Conservation (phyloP, 2,329 filamentous ascomycete species). For the Penicillium italicum region DNA sequence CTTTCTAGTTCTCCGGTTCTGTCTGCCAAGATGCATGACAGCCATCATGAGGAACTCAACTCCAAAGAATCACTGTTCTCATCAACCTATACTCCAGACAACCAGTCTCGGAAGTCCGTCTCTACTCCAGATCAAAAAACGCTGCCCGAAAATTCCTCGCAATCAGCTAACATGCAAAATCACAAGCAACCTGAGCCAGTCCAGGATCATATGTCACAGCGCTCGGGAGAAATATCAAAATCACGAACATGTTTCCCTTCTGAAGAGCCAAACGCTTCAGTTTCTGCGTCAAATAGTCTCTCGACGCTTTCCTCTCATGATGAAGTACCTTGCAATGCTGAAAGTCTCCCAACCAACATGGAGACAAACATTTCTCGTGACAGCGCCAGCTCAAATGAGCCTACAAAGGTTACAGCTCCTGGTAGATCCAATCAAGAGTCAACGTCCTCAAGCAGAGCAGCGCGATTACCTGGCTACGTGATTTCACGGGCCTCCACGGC, state of each 20-base stretch:
- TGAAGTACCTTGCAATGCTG: slow-evolving; percentile 26
- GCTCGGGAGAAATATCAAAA: slow-evolving; percentile 34
- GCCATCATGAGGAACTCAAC: slow-evolving; percentile 29
- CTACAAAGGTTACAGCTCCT: slow-evolving; percentile 24
- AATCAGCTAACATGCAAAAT: slow-evolving; percentile 22
- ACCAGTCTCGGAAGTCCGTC: slow-evolving; percentile 20
- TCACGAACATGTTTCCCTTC: slow-evolving; percentile 30
- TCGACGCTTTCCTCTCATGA: slow-evolving; percentile 29
- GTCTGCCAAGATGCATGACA: slow-evolving; percentile 29
- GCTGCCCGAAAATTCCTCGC: slow-evolving; percentile 28
- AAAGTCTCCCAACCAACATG: slow-evolving; percentile 28
- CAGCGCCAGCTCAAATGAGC: slow-evolving; percentile 27
- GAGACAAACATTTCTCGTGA: slow-evolving; percentile 30
- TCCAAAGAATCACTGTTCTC: slow-evolving; percentile 19
- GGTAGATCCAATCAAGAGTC: slow-evolving; percentile 33
- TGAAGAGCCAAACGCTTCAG: slow-evolving; percentile 27
- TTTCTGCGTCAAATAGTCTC: slow-evolving; percentile 30
- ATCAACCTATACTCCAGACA: slow-evolving; percentile 22
- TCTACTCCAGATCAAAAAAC: slow-evolving; percentile 25
- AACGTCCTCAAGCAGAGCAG: slow-evolving; percentile 41
- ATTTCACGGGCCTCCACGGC: slow-evolving; percentile 41
- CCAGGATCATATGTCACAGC: slow-evolving; percentile 19
- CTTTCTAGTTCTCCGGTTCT: slow-evolving; percentile 35
- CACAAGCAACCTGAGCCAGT: slow-evolving; percentile 26
- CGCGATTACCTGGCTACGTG: slow-evolving; percentile 46